Evolutionary conservation across 78 protist species (phyloP).

Genomic region (Trichosphaerium sp.): DNA sequence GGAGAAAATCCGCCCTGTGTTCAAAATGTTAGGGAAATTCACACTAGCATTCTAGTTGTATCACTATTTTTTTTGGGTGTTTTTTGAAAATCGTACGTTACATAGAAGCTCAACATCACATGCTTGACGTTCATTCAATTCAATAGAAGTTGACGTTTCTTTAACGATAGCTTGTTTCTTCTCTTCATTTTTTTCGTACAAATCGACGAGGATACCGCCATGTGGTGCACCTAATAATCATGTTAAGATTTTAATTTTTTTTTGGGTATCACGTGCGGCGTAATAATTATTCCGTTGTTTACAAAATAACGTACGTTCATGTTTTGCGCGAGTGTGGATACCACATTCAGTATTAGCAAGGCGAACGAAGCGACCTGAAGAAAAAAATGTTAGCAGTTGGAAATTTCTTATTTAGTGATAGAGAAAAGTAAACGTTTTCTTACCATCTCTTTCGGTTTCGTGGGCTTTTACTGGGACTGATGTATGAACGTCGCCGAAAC

Average conservation of each 20-base stretch:
- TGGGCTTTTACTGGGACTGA: slow-evolving; percentile 17
- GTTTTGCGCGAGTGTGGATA: slow-evolving; percentile 45
- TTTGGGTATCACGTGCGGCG: too few species aligned
- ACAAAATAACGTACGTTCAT: too few species aligned
- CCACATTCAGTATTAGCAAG: slow-evolving; percentile 42
- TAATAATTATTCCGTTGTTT: too few species aligned
- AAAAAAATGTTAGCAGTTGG: too few species aligned
- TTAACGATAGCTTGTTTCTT: neutral
- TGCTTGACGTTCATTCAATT: slow-evolving; percentile 56
- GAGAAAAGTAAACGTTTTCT: too few species aligned
- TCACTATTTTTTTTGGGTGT: slow-evolving; percentile 22
- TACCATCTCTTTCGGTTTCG: slow-evolving; percentile 18
- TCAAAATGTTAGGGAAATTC: too few species aligned
- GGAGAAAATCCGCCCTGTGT: slow-evolving; percentile 55
- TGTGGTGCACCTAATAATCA: slow-evolving; percentile 61
- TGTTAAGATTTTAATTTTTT: too few species aligned
- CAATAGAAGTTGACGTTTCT: slow-evolving; percentile 1
- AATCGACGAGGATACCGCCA: slow-evolving; percentile 67
- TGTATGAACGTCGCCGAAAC: slow-evolving; percentile 30
- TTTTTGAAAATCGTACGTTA: slow-evolving; percentile 51
- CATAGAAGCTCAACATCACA: slow-evolving; percentile 77
- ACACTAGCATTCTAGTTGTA: slow-evolving; percentile 1
- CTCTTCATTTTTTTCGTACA: slow-evolving; percentile 13
- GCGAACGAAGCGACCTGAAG: slow-evolving; percentile 37
- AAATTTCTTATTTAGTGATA: too few species aligned